A percentile compares a stretch with the other conserved stretches of the same genome.
These are phyloP conservation scores for Podospora appendiculata DNA, from an alignment of 495 filamentous ascomycete genomes.

Conservation along the genomic window DNA sequence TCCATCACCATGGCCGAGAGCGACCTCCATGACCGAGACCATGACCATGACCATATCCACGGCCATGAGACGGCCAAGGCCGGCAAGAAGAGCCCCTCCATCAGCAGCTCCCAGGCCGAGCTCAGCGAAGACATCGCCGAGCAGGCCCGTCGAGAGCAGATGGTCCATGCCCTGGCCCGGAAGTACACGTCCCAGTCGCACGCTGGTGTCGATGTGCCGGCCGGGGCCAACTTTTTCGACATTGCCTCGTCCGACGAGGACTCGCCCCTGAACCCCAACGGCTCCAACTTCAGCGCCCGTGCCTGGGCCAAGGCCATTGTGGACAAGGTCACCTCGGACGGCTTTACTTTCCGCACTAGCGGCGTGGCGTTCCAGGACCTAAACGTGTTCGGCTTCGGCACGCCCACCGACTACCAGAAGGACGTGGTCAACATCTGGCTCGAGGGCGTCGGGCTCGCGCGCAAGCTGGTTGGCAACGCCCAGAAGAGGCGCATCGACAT, in stretches of 20 bases:
- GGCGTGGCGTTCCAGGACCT: constrained; percentile 56
- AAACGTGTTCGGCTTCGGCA: constrained; percentile 70
- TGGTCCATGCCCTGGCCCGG: constrained; percentile 39
- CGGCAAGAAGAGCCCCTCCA: background rate
- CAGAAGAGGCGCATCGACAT: constrained; percentile 65
- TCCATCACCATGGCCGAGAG: constrained; percentile 25
- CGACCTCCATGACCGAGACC: constrained; percentile 9
- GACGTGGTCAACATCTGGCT: constrained; percentile 59
- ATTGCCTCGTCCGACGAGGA: constrained; percentile 23
- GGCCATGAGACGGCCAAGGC: constrained; percentile 17
- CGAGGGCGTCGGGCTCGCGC: constrained; percentile 37
- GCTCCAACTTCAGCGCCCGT: constrained; percentile 42
- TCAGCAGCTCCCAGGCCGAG: constrained; percentile 7
- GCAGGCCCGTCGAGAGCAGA: constrained; percentile 30
- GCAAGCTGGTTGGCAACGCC: constrained; percentile 37
- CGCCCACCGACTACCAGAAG: constrained; percentile 75
- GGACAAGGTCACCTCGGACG: constrained; percentile 34
- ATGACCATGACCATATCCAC: constrained; percentile 21
- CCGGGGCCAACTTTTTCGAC: constrained; percentile 28
- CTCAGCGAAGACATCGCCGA: constrained; percentile 33
- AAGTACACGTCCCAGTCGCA: constrained; percentile 38
- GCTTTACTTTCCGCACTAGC: constrained; percentile 37
- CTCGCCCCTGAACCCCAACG: constrained; percentile 45
- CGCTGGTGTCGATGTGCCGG: constrained; percentile 2
- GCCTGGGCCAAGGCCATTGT: constrained; percentile 51